Evolutionary conservation across 1,284 basidiomycete species (phyloP).

Genomic region (Ganoderma meredithae): DNA sequence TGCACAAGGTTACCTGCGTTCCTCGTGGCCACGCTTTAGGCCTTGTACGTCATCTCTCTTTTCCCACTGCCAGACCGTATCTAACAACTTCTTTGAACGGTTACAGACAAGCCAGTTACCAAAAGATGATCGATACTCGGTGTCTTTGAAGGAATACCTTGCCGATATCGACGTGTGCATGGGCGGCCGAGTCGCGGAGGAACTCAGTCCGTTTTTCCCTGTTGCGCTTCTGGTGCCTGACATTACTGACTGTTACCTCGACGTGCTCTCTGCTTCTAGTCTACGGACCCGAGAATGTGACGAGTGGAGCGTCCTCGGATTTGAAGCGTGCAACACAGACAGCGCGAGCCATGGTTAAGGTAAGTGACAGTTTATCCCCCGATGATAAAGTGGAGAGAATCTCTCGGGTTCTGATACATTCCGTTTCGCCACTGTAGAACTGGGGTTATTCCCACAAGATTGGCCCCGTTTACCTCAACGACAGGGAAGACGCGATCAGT

Average conservation of each 20-base stretch:
- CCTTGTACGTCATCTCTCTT: constrained; percentile 61
- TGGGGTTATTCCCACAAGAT: constrained; percentile 90
- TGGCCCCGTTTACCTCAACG: constrained; percentile 83
- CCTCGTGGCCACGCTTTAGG: constrained; percentile 94
- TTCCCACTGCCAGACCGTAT: not conserved
- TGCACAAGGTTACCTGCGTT: constrained; percentile 96
- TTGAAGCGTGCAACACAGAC: constrained; percentile 81
- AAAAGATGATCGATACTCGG: constrained; percentile 80
- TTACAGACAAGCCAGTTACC: constrained; percentile 86
- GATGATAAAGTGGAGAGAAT: constrained; percentile 13
- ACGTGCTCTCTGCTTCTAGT: constrained; percentile 52
- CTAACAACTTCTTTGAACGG: not conserved
- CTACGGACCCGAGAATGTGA: constrained; percentile 88
- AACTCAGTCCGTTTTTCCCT: constrained; percentile 65
- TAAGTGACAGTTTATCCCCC: constrained; percentile 45
- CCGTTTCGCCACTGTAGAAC: constrained; percentile 41
- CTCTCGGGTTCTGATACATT: constrained; percentile 20
- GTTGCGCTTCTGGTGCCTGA: not conserved
- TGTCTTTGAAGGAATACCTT: constrained; percentile 75
- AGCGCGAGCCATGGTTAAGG: constrained; percentile 91
- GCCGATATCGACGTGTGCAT: constrained; percentile 90
- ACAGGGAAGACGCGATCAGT: constrained; percentile 74
- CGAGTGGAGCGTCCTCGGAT: constrained; percentile 91
- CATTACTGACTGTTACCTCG: constrained; percentile 22
- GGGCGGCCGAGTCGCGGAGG: constrained; percentile 94